Conservation (phyloP, 2,329 filamentous ascomycete genomes). For the Thelonectria rubi region DNA sequence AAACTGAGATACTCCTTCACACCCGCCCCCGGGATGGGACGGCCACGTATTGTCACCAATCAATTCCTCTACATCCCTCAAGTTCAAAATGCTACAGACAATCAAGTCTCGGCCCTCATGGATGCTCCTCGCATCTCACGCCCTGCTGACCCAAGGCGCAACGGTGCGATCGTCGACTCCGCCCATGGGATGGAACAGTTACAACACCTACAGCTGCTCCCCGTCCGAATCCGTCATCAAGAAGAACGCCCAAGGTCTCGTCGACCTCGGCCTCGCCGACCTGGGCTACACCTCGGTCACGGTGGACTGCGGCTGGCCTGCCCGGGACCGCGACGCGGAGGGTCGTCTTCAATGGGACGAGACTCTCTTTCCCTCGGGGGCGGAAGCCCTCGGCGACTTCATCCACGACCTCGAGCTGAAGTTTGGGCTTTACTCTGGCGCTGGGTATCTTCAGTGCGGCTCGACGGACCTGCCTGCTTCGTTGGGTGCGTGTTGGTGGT, state of each 20-base stretch:
- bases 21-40: neutral
- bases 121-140: slow-evolving; percentile 10
- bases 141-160: slow-evolving; percentile 1
- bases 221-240: slow-evolving; percentile 36
- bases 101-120: slow-evolving; percentile 12
- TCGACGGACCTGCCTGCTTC: slow-evolving; percentile 54
- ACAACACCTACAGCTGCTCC: slow-evolving; percentile 55
- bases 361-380: slow-evolving; percentile 59
- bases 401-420: slow-evolving; percentile 59
- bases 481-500: slow-evolving; percentile 46
- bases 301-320: slow-evolving; percentile 67
- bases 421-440: slow-evolving; percentile 65
- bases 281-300: slow-evolving; percentile 66
- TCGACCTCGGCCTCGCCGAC: slow-evolving; percentile 59
- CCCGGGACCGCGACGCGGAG: slow-evolving; percentile 50
- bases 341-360: slow-evolving; percentile 60
- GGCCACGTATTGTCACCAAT: neutral
- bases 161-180: slow-evolving; percentile 46
- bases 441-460: slow-evolving; percentile 56
- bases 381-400: slow-evolving; percentile 58
- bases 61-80: neutral
- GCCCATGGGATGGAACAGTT: slow-evolving; percentile 66
- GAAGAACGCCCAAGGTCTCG: slow-evolving; percentile 61
- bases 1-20: neutral
- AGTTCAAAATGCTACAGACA: neutral